Percentiles rank a stretch among this genome's conserved stretches.
Evolutionary conservation across 805 yeast species (phyloP).

Genomic region (Lipomyces japonicus): DNA sequence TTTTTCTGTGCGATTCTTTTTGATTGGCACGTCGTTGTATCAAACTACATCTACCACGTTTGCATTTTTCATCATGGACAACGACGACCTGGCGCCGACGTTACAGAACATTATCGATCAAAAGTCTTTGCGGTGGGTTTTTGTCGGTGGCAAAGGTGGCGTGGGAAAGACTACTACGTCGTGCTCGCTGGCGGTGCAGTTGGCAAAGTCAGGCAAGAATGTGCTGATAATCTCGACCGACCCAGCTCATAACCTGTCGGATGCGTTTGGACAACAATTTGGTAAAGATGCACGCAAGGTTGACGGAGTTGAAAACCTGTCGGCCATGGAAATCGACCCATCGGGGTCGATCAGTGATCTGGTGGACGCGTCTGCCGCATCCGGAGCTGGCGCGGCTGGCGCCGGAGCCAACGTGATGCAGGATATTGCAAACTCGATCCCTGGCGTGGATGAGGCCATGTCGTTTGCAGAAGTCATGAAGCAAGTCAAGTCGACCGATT

Average conservation of each 20-base stretch:
- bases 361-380: constrained; percentile 49
- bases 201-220: constrained; percentile 66
- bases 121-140: constrained; percentile 79
- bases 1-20: no score
- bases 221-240: constrained; percentile 72
- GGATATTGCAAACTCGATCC: constrained; percentile 90
- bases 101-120: constrained; percentile 43
- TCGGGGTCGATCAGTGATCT: constrained; percentile 88
- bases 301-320: constrained; percentile 79
- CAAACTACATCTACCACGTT: no score
- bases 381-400: constrained; percentile 45
- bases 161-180: constrained; percentile 99
- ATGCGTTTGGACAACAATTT: constrained; percentile 97
- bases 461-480: constrained; percentile 97
- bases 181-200: constrained; percentile 89
- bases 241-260: constrained; percentile 97
- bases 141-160: constrained; percentile 99
- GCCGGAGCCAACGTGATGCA: constrained; percentile 64
- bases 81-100: constrained; percentile 41
- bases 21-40: no score
- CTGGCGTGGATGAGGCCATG: constrained; percentile 97
- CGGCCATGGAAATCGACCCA: constrained; percentile 99
- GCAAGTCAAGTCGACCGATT: constrained; percentile 76
- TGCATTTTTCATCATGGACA: no score
- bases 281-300: constrained; percentile 95